Evolutionary conservation across 1,284 basidiomycete species (phyloP), one percentile per base, ranked within the genome.

Genomic region (Moniliophthora roreri): DNA sequence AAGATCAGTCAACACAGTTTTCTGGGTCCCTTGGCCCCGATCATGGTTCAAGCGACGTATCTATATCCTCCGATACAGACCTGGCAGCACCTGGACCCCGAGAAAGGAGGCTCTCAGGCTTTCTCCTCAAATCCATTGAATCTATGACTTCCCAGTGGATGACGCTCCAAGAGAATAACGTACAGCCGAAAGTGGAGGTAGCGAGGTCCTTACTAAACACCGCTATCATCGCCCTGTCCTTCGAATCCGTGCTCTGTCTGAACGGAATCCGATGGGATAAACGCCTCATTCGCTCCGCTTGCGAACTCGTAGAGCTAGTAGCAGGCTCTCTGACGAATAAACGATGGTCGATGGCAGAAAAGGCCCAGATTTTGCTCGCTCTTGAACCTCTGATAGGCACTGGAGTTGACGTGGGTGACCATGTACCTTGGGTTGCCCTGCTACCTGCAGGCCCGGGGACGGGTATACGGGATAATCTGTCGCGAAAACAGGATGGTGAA

Each of bases 181-280:
- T 58, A 11, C 71, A 75, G 50, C 71, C 79, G 24, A 77, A 80
- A 1, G 79, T 81, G 0, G 89, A 91, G 62, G 77, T 74, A 40
- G 76, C 85, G 3, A 82, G 90, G 11, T 77, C 79, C 32, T 75
- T 81, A 3, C 63, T 95, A 37, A 92, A 95, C 62, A 68, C 88
- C 15, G 79, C 84, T 1, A 74, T 91, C 3, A 70, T 78, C 0
- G 77, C 83, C 0, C 67, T 95, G 1, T 70, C 73, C 18, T 94
- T 89, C 60, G 89, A 94, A 65, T 80, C 81, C 0, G 63, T 82
- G 0, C 78, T 94, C 6, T 65, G 78, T 8, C 60, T 81, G 51
- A 90, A 91, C 53, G 87, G 87, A 5, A 80, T 78, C 1, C 72
- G 77, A 26, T 69, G 75, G 6, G 84, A 84, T 58, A 71, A 78